A percentile compares a stretch with the other conserved stretches of the same genome.
Conservation (phyloP, 345 rosid species). For the Boechera retrofracta region DNA sequence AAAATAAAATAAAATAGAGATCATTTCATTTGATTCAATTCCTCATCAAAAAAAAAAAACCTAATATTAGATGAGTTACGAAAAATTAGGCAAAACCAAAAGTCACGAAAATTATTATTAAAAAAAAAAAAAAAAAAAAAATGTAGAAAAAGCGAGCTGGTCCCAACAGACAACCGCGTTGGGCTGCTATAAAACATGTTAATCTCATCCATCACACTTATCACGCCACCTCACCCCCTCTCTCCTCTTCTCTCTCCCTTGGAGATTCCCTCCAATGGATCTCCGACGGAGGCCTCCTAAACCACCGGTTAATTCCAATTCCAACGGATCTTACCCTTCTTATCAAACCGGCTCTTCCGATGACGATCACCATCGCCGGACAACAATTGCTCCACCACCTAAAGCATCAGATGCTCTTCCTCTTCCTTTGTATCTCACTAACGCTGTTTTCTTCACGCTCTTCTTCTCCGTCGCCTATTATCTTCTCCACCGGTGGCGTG, state of each 20-base stretch:
- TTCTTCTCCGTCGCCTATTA: slow-evolving; percentile 90
- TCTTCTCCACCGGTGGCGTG: slow-evolving; percentile 91
- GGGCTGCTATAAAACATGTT: slow-evolving; percentile 35
- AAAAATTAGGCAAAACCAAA: slow-evolving; percentile 2
- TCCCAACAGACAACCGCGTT: slow-evolving; percentile 32
- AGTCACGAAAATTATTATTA: background rate
- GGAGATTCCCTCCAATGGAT: slow-evolving; percentile 54
- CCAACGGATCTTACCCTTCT: slow-evolving; percentile 18
- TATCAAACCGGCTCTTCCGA: background rate
- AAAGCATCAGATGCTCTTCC: slow-evolving; percentile 89
- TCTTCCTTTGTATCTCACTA: slow-evolving; percentile 75
- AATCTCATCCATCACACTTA: slow-evolving; percentile 31
- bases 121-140: background rate
- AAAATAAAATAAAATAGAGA: too few relatives aligned
- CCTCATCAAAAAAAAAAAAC: background rate
- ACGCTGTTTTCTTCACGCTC: slow-evolving; percentile 82
- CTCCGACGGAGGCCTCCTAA: slow-evolving; percentile 54
- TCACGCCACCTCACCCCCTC: slow-evolving; percentile 34
- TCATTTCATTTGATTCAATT: background rate
- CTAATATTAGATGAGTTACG: slow-evolving; percentile 27
- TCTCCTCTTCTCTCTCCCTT: background rate
- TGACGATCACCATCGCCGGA: background rate
- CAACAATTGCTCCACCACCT: slow-evolving; percentile 34
- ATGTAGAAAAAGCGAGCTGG: background rate
- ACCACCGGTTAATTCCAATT: slow-evolving; percentile 24